Conservation (phyloP, 129 eudicot genomes). For the Logfia minima region DNA sequence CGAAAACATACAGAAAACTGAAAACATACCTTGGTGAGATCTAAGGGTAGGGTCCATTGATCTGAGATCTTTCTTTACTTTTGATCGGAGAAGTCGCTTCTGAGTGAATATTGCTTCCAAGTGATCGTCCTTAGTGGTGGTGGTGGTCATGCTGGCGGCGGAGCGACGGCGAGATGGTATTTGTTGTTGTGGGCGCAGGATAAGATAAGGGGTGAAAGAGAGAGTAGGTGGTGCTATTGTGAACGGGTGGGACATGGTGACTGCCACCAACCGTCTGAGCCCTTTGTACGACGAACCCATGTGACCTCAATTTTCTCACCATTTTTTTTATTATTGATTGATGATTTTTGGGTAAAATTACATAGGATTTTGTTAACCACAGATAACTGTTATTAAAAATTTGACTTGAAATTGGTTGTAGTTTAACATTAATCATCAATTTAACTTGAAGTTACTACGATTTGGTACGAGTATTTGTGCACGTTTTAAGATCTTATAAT, state of each 20-base stretch:
- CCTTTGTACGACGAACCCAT: constrained; percentile 34
- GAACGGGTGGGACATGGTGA: constrained; percentile 14
- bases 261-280: constrained; percentile 14
- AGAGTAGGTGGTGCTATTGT: constrained; percentile 34
- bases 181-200: constrained; percentile 30
- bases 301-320: constrained; percentile 24
- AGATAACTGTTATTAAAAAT: too few relatives aligned
- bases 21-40: constrained; percentile 63
- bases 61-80: constrained; percentile 66
- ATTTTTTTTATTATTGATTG: constrained; percentile 6
- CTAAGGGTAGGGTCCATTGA: constrained; percentile 77
- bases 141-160: constrained; percentile 42
- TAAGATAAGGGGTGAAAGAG: constrained; percentile 24
- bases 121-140: constrained; percentile 6
- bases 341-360: too few relatives aligned
- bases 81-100: constrained; percentile 55
- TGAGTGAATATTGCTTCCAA: constrained; percentile 62
- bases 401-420: too few relatives aligned
- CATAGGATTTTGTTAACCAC: too few relatives aligned
- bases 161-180: constrained; percentile 26
- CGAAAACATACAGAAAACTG: background rate
- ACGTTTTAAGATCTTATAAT: too few relatives aligned
- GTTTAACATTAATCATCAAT: too few relatives aligned
- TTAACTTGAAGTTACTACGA: too few relatives aligned
- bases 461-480: too few relatives aligned